Base-by-base conservation (phyloP, 106 monocot genomes). In the Platanthera guangdongensis region DNA sequence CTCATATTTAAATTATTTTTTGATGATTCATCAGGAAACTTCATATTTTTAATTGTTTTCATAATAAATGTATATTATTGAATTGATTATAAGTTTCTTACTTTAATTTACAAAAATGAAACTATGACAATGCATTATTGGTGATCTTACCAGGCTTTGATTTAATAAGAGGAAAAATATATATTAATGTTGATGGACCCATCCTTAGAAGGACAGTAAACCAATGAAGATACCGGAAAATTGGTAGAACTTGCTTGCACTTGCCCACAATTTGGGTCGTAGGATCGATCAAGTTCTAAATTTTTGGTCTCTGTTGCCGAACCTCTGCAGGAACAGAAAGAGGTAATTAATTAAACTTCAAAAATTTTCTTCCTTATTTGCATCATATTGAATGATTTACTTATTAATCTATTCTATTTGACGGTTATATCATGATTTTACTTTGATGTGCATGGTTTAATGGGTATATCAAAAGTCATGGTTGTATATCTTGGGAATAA, bases 141-240 rank as follows among this genome's bases (percentile, higher is more conserved):
- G 25, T 25, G 25, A 25, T 25, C 25, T 82, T 68, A 50, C 8
- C 83, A 99, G 97, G 97, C 97, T 70, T 99, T 51, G 97, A 99
- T 78, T 85, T 99, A 50, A 92, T 99, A 82, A 89, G 97, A 78
- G 94, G 94, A 13, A 99, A 99, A 25, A 72, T 94, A 99, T 68
- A 83, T 89, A 16, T 81, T 90, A 71, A 71, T 94, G 76, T 64
- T 97, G 52, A 84, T 94, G 87, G 96, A 93, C 77, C 93, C 96
- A 74, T 97, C 96, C 8, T 75, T 97, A 79, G 96, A 97, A 73
- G 96, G 96, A 16, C n/a, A 97, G 69, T 97, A 97, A 86, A 77
- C 87, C 74, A 88, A 91, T 82, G 96, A 97, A 84, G 93, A 97
- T 88, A 93, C 96, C 62, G 80, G 91, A 19, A 91, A 93, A 54